phyloP scores from a whole-genome alignment of 1,284 basidiomycete genomes.

The Jaminaea rosea region DNA sequence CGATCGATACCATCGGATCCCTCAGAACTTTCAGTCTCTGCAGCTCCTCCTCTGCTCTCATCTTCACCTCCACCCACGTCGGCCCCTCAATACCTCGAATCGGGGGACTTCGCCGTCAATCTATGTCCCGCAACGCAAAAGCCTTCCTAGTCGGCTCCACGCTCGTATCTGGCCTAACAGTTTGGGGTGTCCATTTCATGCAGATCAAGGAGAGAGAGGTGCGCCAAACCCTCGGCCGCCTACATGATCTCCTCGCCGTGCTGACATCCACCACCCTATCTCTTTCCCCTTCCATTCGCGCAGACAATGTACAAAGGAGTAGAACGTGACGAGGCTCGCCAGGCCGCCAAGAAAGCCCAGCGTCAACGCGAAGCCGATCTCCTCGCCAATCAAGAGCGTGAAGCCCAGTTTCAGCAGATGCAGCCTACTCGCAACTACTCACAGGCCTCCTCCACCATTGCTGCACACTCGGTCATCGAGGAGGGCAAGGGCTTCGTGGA shows the following conservation, averaged over 20 bases:
- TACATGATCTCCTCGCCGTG: neutral
- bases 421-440: slow-evolving; percentile 23
- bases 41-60: too few relatives aligned
- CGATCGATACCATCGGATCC: too few relatives aligned
- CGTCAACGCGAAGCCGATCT: slow-evolving; percentile 20
- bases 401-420: slow-evolving; percentile 27
- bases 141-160: slow-evolving; percentile 65
- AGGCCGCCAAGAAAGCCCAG: slow-evolving; percentile 32
- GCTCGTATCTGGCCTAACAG: slow-evolving; percentile 60
- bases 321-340: slow-evolving; percentile 35
- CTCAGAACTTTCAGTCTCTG: too few relatives aligned
- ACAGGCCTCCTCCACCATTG: neutral
- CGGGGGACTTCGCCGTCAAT: too few relatives aligned
- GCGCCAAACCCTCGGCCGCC: neutral
- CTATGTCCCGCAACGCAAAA: slow-evolving; percentile 73
- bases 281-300: neutral
- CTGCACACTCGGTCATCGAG: neutral
- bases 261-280: neutral
- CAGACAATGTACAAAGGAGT: slow-evolving; percentile 43
- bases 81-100: too few relatives aligned
- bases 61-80: too few relatives aligned
- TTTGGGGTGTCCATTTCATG: slow-evolving; percentile 85
- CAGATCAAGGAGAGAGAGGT: slow-evolving; percentile 80
- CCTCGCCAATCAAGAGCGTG: slow-evolving; percentile 27
- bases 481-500: neutral